phyloP scores from a whole-genome alignment of 495 filamentous ascomycete genomes.

The Trichocladium uniseriatum region DNA sequence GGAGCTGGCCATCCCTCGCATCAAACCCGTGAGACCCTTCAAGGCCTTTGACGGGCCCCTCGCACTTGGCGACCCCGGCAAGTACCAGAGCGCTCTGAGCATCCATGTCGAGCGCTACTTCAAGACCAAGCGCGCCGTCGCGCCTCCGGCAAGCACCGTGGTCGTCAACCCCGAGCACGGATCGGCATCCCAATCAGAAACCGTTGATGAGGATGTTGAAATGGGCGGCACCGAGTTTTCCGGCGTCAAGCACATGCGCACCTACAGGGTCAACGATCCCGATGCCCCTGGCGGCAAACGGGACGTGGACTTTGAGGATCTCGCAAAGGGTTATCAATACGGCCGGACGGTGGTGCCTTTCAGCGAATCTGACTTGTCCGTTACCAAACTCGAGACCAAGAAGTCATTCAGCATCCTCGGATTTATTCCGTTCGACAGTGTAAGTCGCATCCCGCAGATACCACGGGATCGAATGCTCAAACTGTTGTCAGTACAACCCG shows the following conservation, averaged over 20 bases:
- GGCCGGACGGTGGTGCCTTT: slow-evolving; percentile 88
- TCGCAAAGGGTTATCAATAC: slow-evolving; percentile 91
- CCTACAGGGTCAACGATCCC: slow-evolving; percentile 71
- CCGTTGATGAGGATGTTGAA: slow-evolving; percentile 38
- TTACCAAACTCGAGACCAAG: slow-evolving; percentile 70
- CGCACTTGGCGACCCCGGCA: slow-evolving; percentile 64
- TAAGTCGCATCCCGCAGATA: slow-evolving; percentile 26
- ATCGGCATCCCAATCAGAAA: slow-evolving; percentile 37
- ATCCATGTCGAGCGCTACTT: slow-evolving; percentile 90
- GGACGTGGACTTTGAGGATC: slow-evolving; percentile 72
- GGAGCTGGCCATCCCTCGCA: slow-evolving; percentile 56
- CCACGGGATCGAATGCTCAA: background rate
- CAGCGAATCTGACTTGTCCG: slow-evolving; percentile 67
- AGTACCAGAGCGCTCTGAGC: slow-evolving; percentile 65
- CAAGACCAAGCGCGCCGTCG: slow-evolving; percentile 64
- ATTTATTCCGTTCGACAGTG: slow-evolving; percentile 67
- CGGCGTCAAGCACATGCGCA: slow-evolving; percentile 58
- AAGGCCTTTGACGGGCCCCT: slow-evolving; percentile 71
- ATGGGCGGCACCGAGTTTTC: slow-evolving; percentile 44
- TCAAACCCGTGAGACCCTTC: slow-evolving; percentile 64
- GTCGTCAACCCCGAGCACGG: slow-evolving; percentile 43
- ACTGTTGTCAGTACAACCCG: slow-evolving; percentile 57
- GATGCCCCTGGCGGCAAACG: slow-evolving; percentile 66
- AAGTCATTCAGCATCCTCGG: slow-evolving; percentile 73
- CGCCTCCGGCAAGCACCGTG: slow-evolving; percentile 67